Evolutionary conservation across 257 asterid species (phyloP), one percentile per base, ranked within the genome.

Genomic region (Solanum lycopersicoides): DNA sequence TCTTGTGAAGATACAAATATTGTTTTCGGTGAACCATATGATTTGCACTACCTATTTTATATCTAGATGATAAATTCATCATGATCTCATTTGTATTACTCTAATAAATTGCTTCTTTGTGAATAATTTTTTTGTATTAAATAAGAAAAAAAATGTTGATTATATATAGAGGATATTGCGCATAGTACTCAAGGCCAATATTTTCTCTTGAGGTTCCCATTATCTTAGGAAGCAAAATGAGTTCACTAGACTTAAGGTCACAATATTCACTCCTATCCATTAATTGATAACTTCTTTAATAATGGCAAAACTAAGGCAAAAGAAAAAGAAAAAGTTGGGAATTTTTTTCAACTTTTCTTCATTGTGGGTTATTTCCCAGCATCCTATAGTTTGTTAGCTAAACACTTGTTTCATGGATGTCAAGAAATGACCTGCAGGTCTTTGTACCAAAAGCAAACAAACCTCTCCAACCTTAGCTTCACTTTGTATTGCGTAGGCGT

Each of bases 401-500:
- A 69, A 39, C 73, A 66, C 90, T 25, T 87, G 86, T 79, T 69
- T 88, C 90, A 91, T 91, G 94, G 91, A 90, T 84, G 87, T 91
- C 88, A 83, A 89, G 79, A 87, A 88, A 80, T 89, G 92, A 90
- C 91, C 86, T 89, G 39, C 39, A 35, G 45, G 90, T 89, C 65
- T 89, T 89, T 88, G 69, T 90, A 56, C 72, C 87, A 65, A 87
- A 59, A 68, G 53, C 60, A 63, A 71, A 75, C 28, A 80, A 42
- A 84, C 41, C 44, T 13, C 23, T 16, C 23, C 20, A 59, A 65
- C 18, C 20, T 28, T 28, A 28, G 30, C 30, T 76, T 65, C 47
- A 2, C 21, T 34, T 74, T 56, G 73, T 79, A 23, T 47, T 45
- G 42, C 44, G 37, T 45, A 90, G 98, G 98, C 96, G 94, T 93